Base-by-base conservation (phyloP, 2,329 filamentous ascomycete species). In the Aplosporella prunicola region DNA sequence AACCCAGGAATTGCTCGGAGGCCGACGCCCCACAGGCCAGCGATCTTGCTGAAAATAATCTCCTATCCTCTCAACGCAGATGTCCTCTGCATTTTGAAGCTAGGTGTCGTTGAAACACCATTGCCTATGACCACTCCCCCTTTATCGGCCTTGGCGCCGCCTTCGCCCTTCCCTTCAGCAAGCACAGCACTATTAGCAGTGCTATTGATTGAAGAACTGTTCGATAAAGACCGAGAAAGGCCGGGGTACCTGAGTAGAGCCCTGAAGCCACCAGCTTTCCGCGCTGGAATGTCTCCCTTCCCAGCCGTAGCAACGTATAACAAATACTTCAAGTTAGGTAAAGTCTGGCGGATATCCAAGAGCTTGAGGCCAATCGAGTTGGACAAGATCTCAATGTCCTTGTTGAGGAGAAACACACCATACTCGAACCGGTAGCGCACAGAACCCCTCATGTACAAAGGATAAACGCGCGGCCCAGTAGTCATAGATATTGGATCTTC, bases 371-470 rank as follows among this genome's bases (percentile, higher is more conserved):
- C 81, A 46, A 87, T 78, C 1, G 66, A 62, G 42, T 69, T 72
- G 14, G 62, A 61, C 9, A 82, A 55, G 32, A 78, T 68, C 48
- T 96, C 88, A 39, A 98, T 88, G 53, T 96, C 69, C 61, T 96
- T 95, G 64, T 96, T 96, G 10, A 98, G 71, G n/a, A 96, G 66
- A 51, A 96, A 98, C 55, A 94, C 91, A 9, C 72, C 91, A 57
- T 96, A 98, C 51, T 96, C 89, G 58, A 96, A 96, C 2, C 89
- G 79, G 64, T 89, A 96, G 30, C 87, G 77, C 0, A 86, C 76
- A 2, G 75, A 72, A 52, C 74, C 71, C 42, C 67, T 68, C 64
- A 82, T 60, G 58, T 88, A 88, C 0, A 98, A 71, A 0, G 91
- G 91, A 50, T 93, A 98, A 1, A 48, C 55, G 13, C 56, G 49